Conservation (phyloP, 2,329 filamentous ascomycete species). For the Pseudofabraea citricarpa region DNA sequence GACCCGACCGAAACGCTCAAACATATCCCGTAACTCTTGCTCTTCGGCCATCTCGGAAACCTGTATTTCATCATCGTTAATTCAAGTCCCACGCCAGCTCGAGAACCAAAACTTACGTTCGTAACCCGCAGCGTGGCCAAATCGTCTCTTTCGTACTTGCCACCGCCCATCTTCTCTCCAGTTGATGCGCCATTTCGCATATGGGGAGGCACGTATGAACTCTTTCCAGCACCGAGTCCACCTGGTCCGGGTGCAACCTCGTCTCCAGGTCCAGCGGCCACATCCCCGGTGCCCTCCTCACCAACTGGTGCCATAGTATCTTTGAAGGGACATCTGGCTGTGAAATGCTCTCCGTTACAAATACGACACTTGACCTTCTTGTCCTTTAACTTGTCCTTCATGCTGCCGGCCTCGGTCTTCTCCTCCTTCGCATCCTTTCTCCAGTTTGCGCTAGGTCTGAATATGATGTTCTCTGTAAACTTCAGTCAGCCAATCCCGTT, state of each 20-base stretch:
- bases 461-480: slow-evolving; percentile 98
- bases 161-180: slow-evolving; percentile 77
- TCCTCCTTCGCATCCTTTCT: slow-evolving; percentile 83
- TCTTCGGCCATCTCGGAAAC: slow-evolving; percentile 98
- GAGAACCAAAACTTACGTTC: slow-evolving; percentile 64
- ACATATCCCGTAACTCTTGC: slow-evolving; percentile 91
- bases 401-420: slow-evolving; percentile 67
- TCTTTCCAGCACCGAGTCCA: slow-evolving; percentile 60
- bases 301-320: slow-evolving; percentile 94
- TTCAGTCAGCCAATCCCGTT: too few relatives aligned
- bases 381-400: slow-evolving; percentile 86
- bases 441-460: slow-evolving; percentile 91
- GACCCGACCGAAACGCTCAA: slow-evolving; percentile 94
- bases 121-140: slow-evolving; percentile 94
- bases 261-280: slow-evolving; percentile 43
- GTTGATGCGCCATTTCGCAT: slow-evolving; percentile 65
- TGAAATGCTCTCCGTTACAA: slow-evolving; percentile 98
- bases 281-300: slow-evolving; percentile 49
- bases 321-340: slow-evolving; percentile 97
- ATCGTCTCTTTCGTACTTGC: slow-evolving; percentile 96
- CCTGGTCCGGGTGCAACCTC: slow-evolving; percentile 43
- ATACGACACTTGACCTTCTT: slow-evolving; percentile 99
- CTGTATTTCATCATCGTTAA: slow-evolving; percentile 38
- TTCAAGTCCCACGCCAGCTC: background rate
- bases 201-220: slow-evolving; percentile 92